Conservation (phyloP, 139 green algal species). For the Dunaliella primolecta region DNA sequence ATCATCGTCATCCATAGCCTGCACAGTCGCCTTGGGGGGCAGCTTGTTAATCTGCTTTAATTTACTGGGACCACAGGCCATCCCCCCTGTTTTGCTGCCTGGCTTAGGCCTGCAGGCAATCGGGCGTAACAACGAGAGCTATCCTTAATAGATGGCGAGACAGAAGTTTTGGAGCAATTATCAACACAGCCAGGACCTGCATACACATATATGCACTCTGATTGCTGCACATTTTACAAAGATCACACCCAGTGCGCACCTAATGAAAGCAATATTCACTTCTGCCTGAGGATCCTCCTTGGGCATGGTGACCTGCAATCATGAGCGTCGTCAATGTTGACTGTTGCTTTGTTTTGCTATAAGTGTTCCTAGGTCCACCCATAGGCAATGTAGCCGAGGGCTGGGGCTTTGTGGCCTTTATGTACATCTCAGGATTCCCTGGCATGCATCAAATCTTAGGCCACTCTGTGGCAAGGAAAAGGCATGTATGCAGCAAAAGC, state of each 20-base stretch:
- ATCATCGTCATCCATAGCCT: slow-evolving; percentile 8
- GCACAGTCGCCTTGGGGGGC: background rate
- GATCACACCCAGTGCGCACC: too few species aligned
- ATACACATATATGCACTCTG: too few species aligned
- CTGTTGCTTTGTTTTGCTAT: slow-evolving; percentile 29
- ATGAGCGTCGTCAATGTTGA: slow-evolving; percentile 70
- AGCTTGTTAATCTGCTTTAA: background rate
- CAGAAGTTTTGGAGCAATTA: too few species aligned
- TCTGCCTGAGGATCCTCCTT: slow-evolving; percentile 41
- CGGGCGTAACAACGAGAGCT: too few species aligned
- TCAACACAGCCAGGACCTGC: too few species aligned
- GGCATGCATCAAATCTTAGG: background rate
- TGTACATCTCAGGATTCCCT: background rate
- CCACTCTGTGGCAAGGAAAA: background rate
- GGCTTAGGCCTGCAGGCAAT: background rate
- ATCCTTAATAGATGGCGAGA: too few species aligned
- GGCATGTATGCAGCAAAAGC: background rate
- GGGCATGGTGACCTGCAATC: slow-evolving; percentile 67
- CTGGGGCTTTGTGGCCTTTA: background rate
- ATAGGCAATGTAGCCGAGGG: background rate
- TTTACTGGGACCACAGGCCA: background rate
- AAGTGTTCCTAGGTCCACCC: background rate
- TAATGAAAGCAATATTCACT: slow-evolving; percentile 1
- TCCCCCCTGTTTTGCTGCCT: background rate
- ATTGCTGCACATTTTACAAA: too few species aligned